Evolutionary conservation across 202 grass and related monocot genomes (phyloP).

Genomic region (Panicum virgatum): DNA sequence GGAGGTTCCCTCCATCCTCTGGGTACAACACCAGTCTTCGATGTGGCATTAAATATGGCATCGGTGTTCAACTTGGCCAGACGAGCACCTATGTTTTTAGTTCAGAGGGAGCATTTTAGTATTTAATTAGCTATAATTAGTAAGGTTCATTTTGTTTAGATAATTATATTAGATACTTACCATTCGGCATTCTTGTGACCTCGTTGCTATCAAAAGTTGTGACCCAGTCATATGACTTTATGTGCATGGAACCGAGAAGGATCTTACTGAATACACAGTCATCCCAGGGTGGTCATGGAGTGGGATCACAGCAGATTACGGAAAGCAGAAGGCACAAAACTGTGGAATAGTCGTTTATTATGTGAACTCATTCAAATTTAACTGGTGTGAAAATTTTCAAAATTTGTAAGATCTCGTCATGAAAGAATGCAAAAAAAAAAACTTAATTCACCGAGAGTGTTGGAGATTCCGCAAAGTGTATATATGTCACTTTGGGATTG

Average conservation of each 20-base stretch:
- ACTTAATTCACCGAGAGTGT: slow-evolving; percentile 41
- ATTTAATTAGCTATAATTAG: not conserved
- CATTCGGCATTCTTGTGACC: not conserved
- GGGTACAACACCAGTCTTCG: slow-evolving; percentile 61
- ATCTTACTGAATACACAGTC: slow-evolving; percentile 82
- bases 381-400: not conserved
- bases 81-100: slow-evolving; percentile 30
- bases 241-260: slow-evolving; percentile 64
- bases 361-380: not conserved
- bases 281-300: slow-evolving; percentile 78
- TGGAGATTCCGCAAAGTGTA: slow-evolving; percentile 47
- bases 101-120: slow-evolving; percentile 1
- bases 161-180: not conserved
- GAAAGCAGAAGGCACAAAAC: slow-evolving; percentile 70
- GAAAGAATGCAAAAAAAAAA: not conserved
- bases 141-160: not conserved
- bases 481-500: slow-evolving; percentile 50
- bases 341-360: not conserved
- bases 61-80: slow-evolving; percentile 62
- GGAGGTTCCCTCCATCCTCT: slow-evolving; percentile 63
- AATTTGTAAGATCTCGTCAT: not conserved
- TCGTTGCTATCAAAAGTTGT: not conserved
- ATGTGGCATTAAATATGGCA: slow-evolving; percentile 36
- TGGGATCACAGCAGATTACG: slow-evolving; percentile 58
- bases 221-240: slow-evolving; percentile 68